Base-by-base conservation (phyloP, 495 filamentous ascomycete species). In the Penicillium cinerascens region DNA sequence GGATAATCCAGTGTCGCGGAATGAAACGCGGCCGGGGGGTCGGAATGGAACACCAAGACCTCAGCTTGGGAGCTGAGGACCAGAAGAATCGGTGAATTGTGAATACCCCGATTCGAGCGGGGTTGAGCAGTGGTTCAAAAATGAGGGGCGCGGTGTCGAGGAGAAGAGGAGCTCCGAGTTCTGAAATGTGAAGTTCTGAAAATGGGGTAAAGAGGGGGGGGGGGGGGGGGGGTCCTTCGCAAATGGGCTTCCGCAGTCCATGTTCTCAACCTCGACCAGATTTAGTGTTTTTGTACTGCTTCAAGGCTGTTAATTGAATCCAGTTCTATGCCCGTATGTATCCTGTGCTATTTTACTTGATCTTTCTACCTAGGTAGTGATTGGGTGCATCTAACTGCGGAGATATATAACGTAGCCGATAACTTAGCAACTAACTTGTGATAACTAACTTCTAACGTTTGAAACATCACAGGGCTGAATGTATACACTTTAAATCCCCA, bases 1-100 rank as follows among this genome's bases (percentile, higher is more conserved):
- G 48, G 48, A 42, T 18, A 48, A 47, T 44, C 51, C 42, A 40
- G 23, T 44, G 51, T 61, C 55, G 58, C 54, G 56, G 50, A 57
- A 60, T 49, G 47, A 49, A 49, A 54, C 51, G 59, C 61, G 56
- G 58, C 46, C 51, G 58, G 56, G 56, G 69, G 61, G 64, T 68
- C 51, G 52, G 58, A 58, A 69, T 47, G 56, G 60, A 65, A 64
- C 61, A 49, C 53, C 45, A 53, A 43, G 47, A 64, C 57, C 63
- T 68, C 69, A 59, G 50, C 20, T 59, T 62, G 51, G 56, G 52
- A 59, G 64, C 65, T 61, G 53, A 48, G 10, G 51, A 56, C 49
- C 59, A 54, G 52, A 59, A 17, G 29, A 47, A 40, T 6, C 42
- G 41, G 56, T 27, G 45, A 55, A 62, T 60, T 39, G 44, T 60